phyloP scores from a whole-genome alignment of 2,329 filamentous ascomycete genomes.

The Colletotrichum musicola region DNA sequence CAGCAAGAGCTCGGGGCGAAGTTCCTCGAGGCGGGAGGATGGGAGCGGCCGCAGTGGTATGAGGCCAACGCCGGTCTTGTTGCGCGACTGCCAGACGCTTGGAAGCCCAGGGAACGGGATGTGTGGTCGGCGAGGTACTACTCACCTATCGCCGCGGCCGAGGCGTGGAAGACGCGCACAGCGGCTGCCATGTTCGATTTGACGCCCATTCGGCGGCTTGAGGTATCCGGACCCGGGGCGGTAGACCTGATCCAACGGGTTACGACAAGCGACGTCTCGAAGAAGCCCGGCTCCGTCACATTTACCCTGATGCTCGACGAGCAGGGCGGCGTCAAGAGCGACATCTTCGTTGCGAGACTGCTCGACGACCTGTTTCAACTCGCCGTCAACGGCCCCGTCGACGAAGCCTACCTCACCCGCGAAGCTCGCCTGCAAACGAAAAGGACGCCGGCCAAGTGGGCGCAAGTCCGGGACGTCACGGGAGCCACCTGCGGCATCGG shows the following conservation, averaged over 20 bases:
- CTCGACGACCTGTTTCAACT: constrained; percentile 65
- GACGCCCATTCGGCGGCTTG: constrained; percentile 69
- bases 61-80: constrained; percentile 67
- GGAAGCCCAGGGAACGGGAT: constrained; percentile 68
- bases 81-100: constrained; percentile 62
- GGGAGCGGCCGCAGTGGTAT: constrained; percentile 75
- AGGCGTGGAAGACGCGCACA: constrained; percentile 75
- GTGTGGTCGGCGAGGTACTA: constrained; percentile 69
- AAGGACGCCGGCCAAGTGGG: constrained; percentile 54
- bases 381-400: constrained; percentile 67
- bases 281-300: constrained; percentile 62
- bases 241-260: constrained; percentile 66
- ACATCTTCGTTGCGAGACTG: constrained; percentile 68
- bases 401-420: constrained; percentile 65
- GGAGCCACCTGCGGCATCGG: constrained; percentile 71
- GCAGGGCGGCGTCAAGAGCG: constrained; percentile 66
- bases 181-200: constrained; percentile 73
- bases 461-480: constrained; percentile 69
- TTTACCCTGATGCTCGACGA: constrained; percentile 69
- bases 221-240: constrained; percentile 69
- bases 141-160: constrained; percentile 69
- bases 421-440: constrained; percentile 64
- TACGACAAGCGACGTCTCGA: constrained; percentile 62
- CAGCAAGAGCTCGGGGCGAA: constrained; percentile 68
- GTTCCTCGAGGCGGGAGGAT: constrained; percentile 70